phyloP scores from a whole-genome alignment of 305 asterid species.

The Solanum hybrid region DNA sequence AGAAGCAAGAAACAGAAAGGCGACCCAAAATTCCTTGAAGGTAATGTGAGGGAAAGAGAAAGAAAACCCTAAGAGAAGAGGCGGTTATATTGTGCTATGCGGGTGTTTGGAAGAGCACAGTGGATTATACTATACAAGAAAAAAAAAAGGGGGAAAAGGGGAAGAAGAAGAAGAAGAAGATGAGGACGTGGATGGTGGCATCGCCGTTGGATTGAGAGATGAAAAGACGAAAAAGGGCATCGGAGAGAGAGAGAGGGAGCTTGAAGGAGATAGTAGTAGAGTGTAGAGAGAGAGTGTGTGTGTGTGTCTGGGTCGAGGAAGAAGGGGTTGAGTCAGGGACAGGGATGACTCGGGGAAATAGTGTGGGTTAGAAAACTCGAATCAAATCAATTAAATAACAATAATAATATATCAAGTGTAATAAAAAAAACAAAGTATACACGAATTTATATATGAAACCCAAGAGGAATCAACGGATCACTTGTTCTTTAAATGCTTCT shows the following conservation, averaged over 20 bases:
- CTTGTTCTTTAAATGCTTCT: too few relatives aligned
- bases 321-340: constrained; percentile 12
- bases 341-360: not conserved
- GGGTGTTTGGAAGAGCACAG: constrained; percentile 7
- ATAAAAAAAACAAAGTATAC: too few relatives aligned
- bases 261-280: not conserved
- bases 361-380: not conserved
- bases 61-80: constrained; percentile 21
- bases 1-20: not conserved
- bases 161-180: constrained; percentile 22
- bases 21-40: not conserved
- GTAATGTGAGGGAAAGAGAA: not conserved
- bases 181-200: constrained; percentile 11
- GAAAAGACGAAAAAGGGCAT: constrained; percentile 26
- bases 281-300: not conserved
- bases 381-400: not conserved
- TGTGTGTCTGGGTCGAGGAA: not conserved
- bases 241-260: not conserved
- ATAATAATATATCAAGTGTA: not conserved
- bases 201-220: constrained; percentile 23
- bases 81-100: constrained; percentile 12
- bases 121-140: not conserved
- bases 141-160: not conserved
- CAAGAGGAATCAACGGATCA: not conserved
- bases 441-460: too few relatives aligned